Conservation (phyloP, 176 grass and related monocot genomes). For the Oryza meyeriana region DNA sequence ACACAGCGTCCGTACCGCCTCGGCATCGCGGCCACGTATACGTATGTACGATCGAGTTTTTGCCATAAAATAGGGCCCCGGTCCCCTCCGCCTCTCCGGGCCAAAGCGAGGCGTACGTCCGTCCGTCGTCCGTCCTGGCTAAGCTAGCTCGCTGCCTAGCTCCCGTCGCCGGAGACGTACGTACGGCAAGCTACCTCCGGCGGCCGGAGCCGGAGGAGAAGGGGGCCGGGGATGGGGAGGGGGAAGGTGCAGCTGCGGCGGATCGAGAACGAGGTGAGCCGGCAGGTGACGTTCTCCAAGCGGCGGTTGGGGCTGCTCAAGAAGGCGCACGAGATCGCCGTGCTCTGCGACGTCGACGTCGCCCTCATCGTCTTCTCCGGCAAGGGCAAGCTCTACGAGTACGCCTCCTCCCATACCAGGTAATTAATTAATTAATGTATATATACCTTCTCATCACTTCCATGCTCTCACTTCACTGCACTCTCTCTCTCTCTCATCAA, state of each 20-base stretch:
- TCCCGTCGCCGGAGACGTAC: background rate
- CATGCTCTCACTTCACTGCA: background rate
- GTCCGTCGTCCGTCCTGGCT: too few species aligned
- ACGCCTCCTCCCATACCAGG: constrained; percentile 37
- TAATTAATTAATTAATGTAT: too few species aligned
- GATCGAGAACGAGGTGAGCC: constrained; percentile 71
- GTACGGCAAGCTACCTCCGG: too few species aligned
- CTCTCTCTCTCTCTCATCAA: too few species aligned
- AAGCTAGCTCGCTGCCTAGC: background rate
- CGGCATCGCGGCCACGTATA: too few species aligned
- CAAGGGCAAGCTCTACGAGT: constrained; percentile 50
- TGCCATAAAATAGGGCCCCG: too few species aligned
- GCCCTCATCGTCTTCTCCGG: constrained; percentile 63
- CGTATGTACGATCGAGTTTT: too few species aligned
- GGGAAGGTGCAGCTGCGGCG: constrained; percentile 58
- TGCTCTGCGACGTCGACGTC: constrained; percentile 68
- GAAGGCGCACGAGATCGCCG: constrained; percentile 69
- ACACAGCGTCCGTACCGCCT: too few species aligned
- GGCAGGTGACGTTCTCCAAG: constrained; percentile 82
- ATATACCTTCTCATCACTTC: background rate
- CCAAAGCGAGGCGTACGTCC: too few species aligned
- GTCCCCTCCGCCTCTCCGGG: too few species aligned
- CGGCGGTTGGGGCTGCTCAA: constrained; percentile 58
- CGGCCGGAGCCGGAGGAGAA: too few species aligned
- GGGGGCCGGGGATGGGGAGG: constrained; percentile 22